phyloP scores from a whole-genome alignment of 2,329 filamentous ascomycete genomes.

The Onygenales sp. region DNA sequence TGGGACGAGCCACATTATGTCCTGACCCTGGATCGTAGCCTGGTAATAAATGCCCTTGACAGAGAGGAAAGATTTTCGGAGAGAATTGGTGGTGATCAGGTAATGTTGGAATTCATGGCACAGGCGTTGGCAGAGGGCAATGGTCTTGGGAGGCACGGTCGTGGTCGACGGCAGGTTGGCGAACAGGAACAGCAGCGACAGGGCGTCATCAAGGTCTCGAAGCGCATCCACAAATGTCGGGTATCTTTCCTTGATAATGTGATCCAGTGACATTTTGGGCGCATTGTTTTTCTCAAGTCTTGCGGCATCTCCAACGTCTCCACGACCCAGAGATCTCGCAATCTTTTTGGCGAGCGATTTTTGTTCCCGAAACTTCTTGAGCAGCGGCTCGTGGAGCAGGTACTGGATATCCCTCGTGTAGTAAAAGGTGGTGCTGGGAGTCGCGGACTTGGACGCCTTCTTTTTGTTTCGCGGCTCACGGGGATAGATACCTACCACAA shows the following conservation, averaged over 20 bases:
- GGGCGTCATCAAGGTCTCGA: constrained; percentile 87
- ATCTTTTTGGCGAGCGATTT: constrained; percentile 98
- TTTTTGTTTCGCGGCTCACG: constrained; percentile 94
- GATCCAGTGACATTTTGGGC: constrained; percentile 82
- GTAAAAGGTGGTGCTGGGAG: constrained; percentile 83
- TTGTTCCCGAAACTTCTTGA: constrained; percentile 93
- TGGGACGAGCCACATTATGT: constrained; percentile 92
- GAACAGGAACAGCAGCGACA: constrained; percentile 96
- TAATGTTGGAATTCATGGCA: constrained; percentile 97
- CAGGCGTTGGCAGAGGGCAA: constrained; percentile 85
- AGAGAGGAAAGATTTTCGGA: constrained; percentile 92
- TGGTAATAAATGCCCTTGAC: constrained; percentile 99
- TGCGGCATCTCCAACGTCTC: constrained; percentile 80
- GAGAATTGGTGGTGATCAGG: constrained; percentile 79
- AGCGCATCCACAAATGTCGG: constrained; percentile 93
- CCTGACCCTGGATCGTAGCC: constrained; percentile 91
- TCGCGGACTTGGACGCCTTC: constrained; percentile 87
- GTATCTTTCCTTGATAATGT: constrained; percentile 96
- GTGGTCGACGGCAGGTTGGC: constrained; percentile 87
- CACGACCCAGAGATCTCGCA: constrained; percentile 77
- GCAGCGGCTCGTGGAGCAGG: constrained; percentile 87
- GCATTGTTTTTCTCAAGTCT: constrained; percentile 86
- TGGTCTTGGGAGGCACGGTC: constrained; percentile 87
- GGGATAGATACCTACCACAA: constrained; percentile 68
- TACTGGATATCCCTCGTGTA: constrained; percentile 96